Base-by-base conservation (phyloP, 75 land plant genomes). In the Gnetum montanum region DNA sequence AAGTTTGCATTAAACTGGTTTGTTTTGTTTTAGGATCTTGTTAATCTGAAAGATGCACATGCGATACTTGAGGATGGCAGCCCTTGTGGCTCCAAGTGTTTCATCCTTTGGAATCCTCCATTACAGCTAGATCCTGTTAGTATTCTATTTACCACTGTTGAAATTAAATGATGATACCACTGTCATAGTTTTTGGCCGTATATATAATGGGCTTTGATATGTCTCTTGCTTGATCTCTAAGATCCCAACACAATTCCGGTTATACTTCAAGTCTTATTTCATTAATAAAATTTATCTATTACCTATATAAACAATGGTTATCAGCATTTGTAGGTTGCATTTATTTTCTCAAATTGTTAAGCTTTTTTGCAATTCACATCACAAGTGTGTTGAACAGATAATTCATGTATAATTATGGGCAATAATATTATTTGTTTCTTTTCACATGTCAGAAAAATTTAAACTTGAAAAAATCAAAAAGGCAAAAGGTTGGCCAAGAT, bases 81-180 rank as follows among this genome's bases (percentile, higher is more conserved):
- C 66, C 99, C 99, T 41, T 76, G 76, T 54, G 86, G 89, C 54
- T 38, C 62, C 60, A 95, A 95, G 64, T 41, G 52, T 31, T 95
- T 95, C 65, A 36, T 90, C n/a, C 77, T 95, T 23, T 95, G 99
- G 99, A 87, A 95, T 71, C 99, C 99, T 58, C 68, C 70, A 59
- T 31, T 70, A 19, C 46, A 15, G 50, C 53, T 30, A 8, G 56
- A 35, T 63, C 56, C 44, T 71, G 90, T 90, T 71, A n/a, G 74
- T 49, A 13, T n/a, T 34, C 4, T 25, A 30, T 49, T n/a, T 49
- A 8, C n/a, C n/a, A n/a, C n/a, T n/a, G n/a, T n/a, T n/a, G n/a
- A n/a, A n/a, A n/a, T n/a, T n/a, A n/a, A n/a, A n/a, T n/a, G n/a
- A n/a, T n/a, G n/a, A n/a, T n/a, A n/a, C n/a, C n/a, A n/a, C n/a